Conservation (phyloP, 768 basidiomycete species). For the Boletus vinaceobasis region DNA sequence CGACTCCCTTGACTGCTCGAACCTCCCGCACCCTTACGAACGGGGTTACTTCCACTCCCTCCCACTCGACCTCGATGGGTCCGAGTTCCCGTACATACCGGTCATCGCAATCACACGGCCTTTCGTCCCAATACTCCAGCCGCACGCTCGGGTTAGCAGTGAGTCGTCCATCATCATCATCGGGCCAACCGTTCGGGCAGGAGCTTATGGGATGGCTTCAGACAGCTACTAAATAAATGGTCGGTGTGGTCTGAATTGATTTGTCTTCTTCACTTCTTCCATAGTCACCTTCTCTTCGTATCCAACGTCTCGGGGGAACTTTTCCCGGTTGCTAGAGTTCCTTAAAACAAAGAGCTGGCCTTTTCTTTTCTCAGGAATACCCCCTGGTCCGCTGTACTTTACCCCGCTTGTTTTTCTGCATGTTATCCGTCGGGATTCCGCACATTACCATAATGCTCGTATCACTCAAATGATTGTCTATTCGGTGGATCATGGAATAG, state of each 20-base stretch:
- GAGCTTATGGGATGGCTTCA: conserved; percentile 38
- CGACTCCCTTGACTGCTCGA: conserved; percentile 82
- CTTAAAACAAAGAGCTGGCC: conserved; percentile 35
- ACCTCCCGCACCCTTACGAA: conserved; percentile 51
- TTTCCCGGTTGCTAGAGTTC: conserved; percentile 29
- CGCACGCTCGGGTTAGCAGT: conserved; percentile 72
- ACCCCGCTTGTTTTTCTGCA: conserved; percentile 34
- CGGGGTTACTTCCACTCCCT: conserved; percentile 56
- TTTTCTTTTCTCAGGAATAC: conserved; percentile 34
- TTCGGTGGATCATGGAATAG: conserved; percentile 10
- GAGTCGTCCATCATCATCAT: conserved; percentile 40
- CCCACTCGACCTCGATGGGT: conserved; percentile 54
- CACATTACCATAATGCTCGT: conserved; percentile 38
- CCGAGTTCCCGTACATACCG: conserved; percentile 65
- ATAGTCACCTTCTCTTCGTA: conserved; percentile 4
- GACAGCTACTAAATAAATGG: conserved; percentile 32
- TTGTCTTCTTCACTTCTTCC: not conserved
- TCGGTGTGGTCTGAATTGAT: conserved; percentile 13
- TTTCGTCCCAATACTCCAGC: conserved; percentile 73
- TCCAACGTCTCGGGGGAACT: conserved; percentile 13
- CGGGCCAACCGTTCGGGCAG: conserved; percentile 33
- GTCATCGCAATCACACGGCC: conserved; percentile 63
- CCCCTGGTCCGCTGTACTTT: conserved; percentile 42
- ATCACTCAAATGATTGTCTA: conserved; percentile 30
- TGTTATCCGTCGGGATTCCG: conserved; percentile 36